phyloP scores from a whole-genome alignment of 1,139 yeast genomes.

The Saccharomycopsis crataegensis region DNA sequence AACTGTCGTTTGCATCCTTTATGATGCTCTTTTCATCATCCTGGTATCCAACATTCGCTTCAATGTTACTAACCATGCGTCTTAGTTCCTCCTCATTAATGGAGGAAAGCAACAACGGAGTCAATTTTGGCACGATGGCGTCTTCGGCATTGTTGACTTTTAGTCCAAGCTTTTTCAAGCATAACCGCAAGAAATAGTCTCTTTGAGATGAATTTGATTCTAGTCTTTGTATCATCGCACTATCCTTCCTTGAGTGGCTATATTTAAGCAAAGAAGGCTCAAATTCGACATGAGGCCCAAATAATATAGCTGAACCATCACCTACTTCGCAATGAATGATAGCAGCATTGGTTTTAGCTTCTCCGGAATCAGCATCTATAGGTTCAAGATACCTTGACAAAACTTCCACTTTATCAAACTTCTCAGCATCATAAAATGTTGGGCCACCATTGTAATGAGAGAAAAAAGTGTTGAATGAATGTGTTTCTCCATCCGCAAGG shows the following conservation, averaged over 20 bases:
- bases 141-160: slow-evolving; percentile 48
- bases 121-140: slow-evolving; percentile 53
- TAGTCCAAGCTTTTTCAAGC: slow-evolving; percentile 57
- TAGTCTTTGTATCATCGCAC: slow-evolving; percentile 34
- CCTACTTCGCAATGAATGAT: slow-evolving; percentile 64
- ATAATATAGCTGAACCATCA: slow-evolving; percentile 65
- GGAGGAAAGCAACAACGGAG: slow-evolving; percentile 41
- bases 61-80: slow-evolving; percentile 21
- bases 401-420: slow-evolving; percentile 52
- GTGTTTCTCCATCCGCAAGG: slow-evolving; percentile 68
- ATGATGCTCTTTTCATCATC: slow-evolving; percentile 35
- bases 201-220: slow-evolving; percentile 41
- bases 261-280: slow-evolving; percentile 45
- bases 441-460: slow-evolving; percentile 85
- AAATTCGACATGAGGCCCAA: slow-evolving; percentile 91
- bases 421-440: slow-evolving; percentile 67
- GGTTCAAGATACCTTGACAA: slow-evolving; percentile 56
- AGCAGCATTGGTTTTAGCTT: slow-evolving; percentile 46
- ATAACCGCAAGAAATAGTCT: slow-evolving; percentile 45
- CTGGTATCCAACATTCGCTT: slow-evolving; percentile 35
- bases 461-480: slow-evolving; percentile 26
- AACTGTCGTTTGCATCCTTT: slow-evolving; percentile 47
- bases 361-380: slow-evolving; percentile 38
- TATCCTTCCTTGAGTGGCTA: slow-evolving; percentile 27
- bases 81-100: slow-evolving; percentile 22